Conservation (phyloP, 176 grass and related monocot genomes). For the Stipa capillata region DNA sequence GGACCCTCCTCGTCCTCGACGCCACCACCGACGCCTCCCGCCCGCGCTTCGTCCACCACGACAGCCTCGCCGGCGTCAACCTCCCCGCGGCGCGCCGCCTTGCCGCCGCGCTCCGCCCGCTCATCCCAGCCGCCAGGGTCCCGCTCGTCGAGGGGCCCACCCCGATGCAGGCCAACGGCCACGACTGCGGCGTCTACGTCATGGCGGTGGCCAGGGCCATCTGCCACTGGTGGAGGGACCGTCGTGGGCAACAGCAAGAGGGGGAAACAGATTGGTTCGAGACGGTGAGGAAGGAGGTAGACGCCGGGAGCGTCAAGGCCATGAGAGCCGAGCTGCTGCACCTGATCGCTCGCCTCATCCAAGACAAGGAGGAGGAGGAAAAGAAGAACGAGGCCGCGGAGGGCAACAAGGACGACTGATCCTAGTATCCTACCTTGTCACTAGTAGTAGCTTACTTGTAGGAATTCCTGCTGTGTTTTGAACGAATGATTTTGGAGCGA, state of each 20-base stretch:
- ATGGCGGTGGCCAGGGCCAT: conserved; percentile 54
- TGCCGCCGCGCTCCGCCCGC: conserved; percentile 25
- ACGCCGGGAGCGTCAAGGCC: conserved; percentile 25
- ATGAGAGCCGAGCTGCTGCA: conserved; percentile 53
- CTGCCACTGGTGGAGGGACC: conserved; percentile 46
- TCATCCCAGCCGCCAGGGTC: background rate
- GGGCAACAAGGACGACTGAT: background rate
- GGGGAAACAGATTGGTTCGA: conserved; percentile 41
- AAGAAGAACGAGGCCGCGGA: background rate
- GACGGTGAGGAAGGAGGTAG: conserved; percentile 42
- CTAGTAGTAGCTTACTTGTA: background rate
- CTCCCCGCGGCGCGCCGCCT: conserved; percentile 27
- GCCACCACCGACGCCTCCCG: background rate
- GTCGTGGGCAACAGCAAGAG: background rate
- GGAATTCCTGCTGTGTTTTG: background rate
- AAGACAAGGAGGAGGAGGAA: conserved; percentile 10
- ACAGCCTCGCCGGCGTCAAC: conserved; percentile 46
- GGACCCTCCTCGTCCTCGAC: conserved; percentile 51
- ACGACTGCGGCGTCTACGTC: conserved; percentile 79
- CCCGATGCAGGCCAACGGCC: conserved; percentile 52
- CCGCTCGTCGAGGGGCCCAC: conserved; percentile 59
- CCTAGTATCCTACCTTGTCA: conserved; percentile 1
- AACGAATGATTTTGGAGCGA: background rate
- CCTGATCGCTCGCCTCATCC: conserved; percentile 47
- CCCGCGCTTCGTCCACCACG: conserved; percentile 74